Percentiles rank a stretch among this genome's conserved stretches.
These are phyloP conservation scores for Symbiodinium pilosum DNA, from an alignment of 73 alveolate genomes.

Conservation along the genomic window DNA sequence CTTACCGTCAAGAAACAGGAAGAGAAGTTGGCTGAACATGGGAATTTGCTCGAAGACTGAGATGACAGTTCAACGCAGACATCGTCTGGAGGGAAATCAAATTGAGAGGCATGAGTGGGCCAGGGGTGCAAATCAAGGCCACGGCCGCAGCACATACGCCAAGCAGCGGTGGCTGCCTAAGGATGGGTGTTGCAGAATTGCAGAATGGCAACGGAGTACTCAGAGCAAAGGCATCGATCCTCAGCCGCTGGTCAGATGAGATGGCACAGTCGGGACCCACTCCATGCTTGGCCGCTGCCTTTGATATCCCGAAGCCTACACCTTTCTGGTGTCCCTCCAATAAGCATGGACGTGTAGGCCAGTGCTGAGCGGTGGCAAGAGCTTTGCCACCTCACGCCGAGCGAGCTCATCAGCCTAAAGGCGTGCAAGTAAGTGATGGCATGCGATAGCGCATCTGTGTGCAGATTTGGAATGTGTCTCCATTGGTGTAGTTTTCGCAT, in stretches of 20 bases:
- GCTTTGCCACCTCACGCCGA: conserved; percentile 35
- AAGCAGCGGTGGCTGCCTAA: conserved; percentile 35
- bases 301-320: neutral
- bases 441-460: no score
- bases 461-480: no score
- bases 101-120: no score
- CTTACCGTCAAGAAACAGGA: neutral
- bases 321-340: neutral
- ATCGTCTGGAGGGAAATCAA: no score
- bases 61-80: no score
- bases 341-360: neutral
- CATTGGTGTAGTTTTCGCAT: no score
- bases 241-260: conserved; percentile 50
- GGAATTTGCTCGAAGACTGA: no score
- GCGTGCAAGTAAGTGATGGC: conserved; percentile 3
- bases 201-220: neutral
- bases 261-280: conserved; percentile 14
- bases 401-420: conserved; percentile 52
- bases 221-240: conserved; percentile 18
- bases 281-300: neutral
- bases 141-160: conserved; percentile 77
- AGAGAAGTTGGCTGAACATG: no score
- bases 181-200: neutral
- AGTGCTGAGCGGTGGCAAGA: conserved; percentile 17
- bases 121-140: no score